Evolutionary conservation across 2,329 filamentous ascomycete species (phyloP).

Genomic region (Aspergillus sp.): DNA sequence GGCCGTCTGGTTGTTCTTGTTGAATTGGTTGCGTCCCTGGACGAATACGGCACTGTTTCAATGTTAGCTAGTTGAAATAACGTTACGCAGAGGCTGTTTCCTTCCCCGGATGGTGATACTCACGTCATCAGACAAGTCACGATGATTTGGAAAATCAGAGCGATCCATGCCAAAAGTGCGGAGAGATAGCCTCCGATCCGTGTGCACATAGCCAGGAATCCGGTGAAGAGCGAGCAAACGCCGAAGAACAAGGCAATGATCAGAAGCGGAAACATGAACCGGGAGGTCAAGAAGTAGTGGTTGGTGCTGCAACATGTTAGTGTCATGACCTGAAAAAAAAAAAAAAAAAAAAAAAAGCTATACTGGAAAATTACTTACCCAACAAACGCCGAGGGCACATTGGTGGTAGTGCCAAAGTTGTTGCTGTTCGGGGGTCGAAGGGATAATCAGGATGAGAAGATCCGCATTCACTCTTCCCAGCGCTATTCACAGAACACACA

Average conservation of each 20-base stretch:
- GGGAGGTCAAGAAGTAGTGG: slow-evolving; percentile 77
- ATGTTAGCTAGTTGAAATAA: too few relatives aligned
- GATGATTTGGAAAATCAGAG: slow-evolving; percentile 56
- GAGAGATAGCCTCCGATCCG: slow-evolving; percentile 49
- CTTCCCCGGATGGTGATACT: slow-evolving; percentile 30
- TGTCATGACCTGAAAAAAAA: neutral
- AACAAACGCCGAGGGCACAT: slow-evolving; percentile 52
- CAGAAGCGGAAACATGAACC: slow-evolving; percentile 91
- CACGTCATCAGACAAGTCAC: slow-evolving; percentile 60
- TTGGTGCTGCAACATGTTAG: slow-evolving; percentile 40
- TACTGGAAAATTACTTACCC: slow-evolving; percentile 36
- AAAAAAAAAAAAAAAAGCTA: slow-evolving; percentile 1
- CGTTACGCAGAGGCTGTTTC: too few relatives aligned
- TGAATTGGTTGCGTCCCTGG: slow-evolving; percentile 54
- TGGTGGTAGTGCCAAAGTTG: slow-evolving; percentile 56
- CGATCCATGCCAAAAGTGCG: slow-evolving; percentile 48
- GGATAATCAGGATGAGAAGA: slow-evolving; percentile 58
- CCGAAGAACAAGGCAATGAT: slow-evolving; percentile 78
- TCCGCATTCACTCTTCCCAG: slow-evolving; percentile 60
- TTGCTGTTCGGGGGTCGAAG: slow-evolving; percentile 53
- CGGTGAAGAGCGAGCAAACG: slow-evolving; percentile 41
- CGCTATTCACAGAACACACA: slow-evolving; percentile 61
- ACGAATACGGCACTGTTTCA: slow-evolving; percentile 53
- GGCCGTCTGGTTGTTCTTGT: slow-evolving; percentile 43
- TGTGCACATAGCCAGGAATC: slow-evolving; percentile 47